Base-by-base conservation (phyloP, 2,329 filamentous ascomycete species). In the Colletotrichum graminicola region DNA sequence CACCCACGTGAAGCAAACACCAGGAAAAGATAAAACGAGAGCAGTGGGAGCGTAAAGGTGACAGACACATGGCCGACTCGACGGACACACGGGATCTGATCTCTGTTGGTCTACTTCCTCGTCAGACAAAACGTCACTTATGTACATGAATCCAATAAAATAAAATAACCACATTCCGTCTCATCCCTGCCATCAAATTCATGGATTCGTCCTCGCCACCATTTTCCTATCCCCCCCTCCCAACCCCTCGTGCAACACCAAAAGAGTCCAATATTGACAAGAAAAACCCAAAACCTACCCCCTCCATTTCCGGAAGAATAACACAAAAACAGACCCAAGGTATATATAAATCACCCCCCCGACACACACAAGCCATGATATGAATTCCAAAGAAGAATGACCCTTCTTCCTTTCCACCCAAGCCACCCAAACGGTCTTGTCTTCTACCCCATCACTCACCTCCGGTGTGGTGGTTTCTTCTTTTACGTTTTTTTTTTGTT, bases 281-380 rank as follows among this genome's bases (percentile, higher is more conserved):
- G 12, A 23, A 14, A 36, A 23, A 2, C 23, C 12, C 39, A n/a
- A 16, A 4, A 2, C 23, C 34, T n/a, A 5, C 4, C 21, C 29
- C 21, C 29, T 4, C 23, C 45, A 4, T 47, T n/a, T 23, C 21
- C 45, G 0, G 21, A 7, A n/a, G 23, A 23, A 7, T 23, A 51
- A 5, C 12, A 32, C 7, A 51, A 18, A 5, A 52, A 10, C 49
- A 54, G 34, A 26, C 51, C 51, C 34, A 16, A 56, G 51, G 62
- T 64, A 64, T 63, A 63, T 36, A 36, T 39, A 64, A 64, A 18
- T n/a, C n/a, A n/a, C n/a, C n/a, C n/a, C n/a, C 16, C 5, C 14
- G 4, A 32, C 39, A 21, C 39, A 41, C 18, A 36, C 14, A 66
- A 66, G 39, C 32, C 54, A 16, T 51, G 54, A 66, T 39, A 51